Percentiles rank a stretch among this genome's conserved stretches.
phyloP scores from a whole-genome alignment of 768 basidiomycete species.

The Lepiota brunneoincarnata region DNA sequence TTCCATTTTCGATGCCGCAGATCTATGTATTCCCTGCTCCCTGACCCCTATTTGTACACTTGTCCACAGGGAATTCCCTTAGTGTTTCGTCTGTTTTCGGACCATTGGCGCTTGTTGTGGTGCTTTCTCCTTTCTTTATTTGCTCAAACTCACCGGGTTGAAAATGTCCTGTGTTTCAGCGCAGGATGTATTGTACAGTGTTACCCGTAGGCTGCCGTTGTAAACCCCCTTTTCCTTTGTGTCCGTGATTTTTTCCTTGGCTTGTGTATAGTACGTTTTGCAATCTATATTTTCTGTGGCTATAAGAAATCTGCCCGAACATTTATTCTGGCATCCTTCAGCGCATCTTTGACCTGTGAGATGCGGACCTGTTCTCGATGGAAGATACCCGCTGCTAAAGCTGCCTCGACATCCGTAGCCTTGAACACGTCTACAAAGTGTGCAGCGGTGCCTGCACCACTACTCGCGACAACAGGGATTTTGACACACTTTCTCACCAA shows the following conservation, averaged over 20 bases:
- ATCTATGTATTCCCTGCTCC: slow-evolving; percentile 9
- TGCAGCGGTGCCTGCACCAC: slow-evolving; percentile 79
- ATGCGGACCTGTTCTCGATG: slow-evolving; percentile 89
- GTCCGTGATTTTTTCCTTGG: not conserved
- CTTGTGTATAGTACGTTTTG: slow-evolving; percentile 5
- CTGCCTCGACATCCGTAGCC: slow-evolving; percentile 82
- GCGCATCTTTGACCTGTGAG: slow-evolving; percentile 66
- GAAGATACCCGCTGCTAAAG: slow-evolving; percentile 95
- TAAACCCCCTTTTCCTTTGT: slow-evolving; percentile 1
- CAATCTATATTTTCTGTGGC: slow-evolving; percentile 9
- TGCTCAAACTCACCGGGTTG: slow-evolving; percentile 1
- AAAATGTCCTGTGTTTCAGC: slow-evolving; percentile 2
- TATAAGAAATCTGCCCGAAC: slow-evolving; percentile 27
- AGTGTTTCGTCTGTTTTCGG: not conserved
- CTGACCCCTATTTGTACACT: not conserved
- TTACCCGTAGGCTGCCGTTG: slow-evolving; percentile 10
- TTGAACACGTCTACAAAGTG: slow-evolving; percentile 91
- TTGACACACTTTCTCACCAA: slow-evolving; percentile 74
- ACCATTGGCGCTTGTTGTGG: not conserved
- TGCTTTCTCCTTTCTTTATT: slow-evolving; percentile 15
- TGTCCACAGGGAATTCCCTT: not conserved
- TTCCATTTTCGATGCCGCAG: not conserved
- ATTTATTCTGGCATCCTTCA: slow-evolving; percentile 47
- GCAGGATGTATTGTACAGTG: slow-evolving; percentile 14
- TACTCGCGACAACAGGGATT: slow-evolving; percentile 94